Conservation (phyloP, 2,329 filamentous ascomycete species). For the Elsinoe necatrix region DNA sequence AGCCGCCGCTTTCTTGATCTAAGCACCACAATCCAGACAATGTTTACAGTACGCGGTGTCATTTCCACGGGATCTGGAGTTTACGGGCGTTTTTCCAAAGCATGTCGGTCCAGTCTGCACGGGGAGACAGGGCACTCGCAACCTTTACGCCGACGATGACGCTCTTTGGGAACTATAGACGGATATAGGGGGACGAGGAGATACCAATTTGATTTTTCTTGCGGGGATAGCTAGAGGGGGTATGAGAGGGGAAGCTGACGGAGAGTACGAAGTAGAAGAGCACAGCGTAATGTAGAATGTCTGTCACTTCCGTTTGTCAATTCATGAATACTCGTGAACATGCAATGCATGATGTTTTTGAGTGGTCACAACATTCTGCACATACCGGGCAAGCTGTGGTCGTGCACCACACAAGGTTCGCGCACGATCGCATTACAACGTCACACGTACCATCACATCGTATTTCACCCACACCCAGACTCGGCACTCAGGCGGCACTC, state of each 20-base stretch:
- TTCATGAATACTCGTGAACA: no score
- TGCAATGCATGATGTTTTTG: no score
- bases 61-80: background rate
- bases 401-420: no score
- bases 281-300: slow-evolving; percentile 10
- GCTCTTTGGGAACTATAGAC: background rate
- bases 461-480: background rate
- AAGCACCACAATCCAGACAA: background rate
- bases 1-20: background rate
- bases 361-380: no score
- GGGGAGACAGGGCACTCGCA: background rate
- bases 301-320: no score
- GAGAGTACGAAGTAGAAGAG: background rate
- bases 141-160: slow-evolving; percentile 13
- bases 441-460: background rate
- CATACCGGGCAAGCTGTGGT: no score
- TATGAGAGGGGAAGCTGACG: background rate
- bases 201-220: background rate
- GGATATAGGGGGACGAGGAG: background rate
- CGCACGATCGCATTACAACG: no score
- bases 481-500: background rate
- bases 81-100: background rate
- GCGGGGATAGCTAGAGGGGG: background rate
- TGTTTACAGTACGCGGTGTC: no score
- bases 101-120: background rate